Base-by-base conservation (phyloP, 1,139 yeast genomes). In the Chernovozyma aurita region DNA sequence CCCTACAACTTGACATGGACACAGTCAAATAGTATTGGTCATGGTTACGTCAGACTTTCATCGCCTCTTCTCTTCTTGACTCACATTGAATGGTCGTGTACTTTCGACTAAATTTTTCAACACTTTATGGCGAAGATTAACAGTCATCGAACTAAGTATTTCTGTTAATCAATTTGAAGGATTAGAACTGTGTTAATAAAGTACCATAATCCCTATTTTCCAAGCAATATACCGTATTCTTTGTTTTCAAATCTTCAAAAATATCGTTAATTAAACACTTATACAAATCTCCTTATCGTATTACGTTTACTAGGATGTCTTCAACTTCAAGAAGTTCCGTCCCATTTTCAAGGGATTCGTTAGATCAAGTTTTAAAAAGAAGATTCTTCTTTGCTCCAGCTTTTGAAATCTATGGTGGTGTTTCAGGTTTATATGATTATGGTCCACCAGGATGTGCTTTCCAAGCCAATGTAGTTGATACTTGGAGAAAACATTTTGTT, bases 401-500 rank as follows among this genome's bases (percentile, higher is more conserved):
- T 31, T 94, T 94, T 57, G 98, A 94, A 59, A 80, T 92, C 46
- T 94, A 94, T 59, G 98, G 98, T 48, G 98, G 98, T 61, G 97
- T 94, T 35, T 86, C 97, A 37, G 99, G 99, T 48, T 74, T 94
- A 42, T 94, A 87, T 62, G 99, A 94, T 62, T 94, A 88, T 58
- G 99, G 99, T 66, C 99, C 99, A 44, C 97, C 98, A 61, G 98
- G 98, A 43, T 90, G 97, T 70, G 95, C 98, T 12, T 79, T 94
- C 63, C 97, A 92, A 70, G 95, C 97, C 53, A 92, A 92, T 62
- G 76, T 94, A 46, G 70, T 94, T 44, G 98, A 94, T 56, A 76
- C 80, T 34, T 94, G 98, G 98, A 83, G 97, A 72, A 92, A 90
- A 64, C 99, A 94, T 65, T 94, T 94, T 60, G 81, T 94, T 45